Percentiles rank a stretch among this genome's conserved stretches.
phyloP scores from a whole-genome alignment of 306 rosid species.

The Vachellia pachyceras region DNA sequence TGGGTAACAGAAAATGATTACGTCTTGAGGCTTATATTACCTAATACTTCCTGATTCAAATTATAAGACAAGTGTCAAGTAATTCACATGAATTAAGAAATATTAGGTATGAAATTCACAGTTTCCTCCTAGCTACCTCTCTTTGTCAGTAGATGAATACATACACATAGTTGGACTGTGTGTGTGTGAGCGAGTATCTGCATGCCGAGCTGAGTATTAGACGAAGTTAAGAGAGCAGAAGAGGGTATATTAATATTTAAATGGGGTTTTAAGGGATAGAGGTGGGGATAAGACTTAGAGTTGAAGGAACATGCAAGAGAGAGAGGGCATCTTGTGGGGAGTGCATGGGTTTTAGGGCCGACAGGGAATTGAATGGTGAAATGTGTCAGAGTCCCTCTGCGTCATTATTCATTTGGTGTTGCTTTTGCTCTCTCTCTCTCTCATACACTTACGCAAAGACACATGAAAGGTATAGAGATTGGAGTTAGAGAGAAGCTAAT shows the following conservation, averaged over 20 bases:
- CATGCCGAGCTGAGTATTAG: too few species aligned
- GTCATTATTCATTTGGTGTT: not conserved
- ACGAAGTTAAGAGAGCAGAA: not conserved
- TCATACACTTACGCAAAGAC: not conserved
- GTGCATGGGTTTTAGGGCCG: constrained; percentile 19
- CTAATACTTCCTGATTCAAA: too few species aligned
- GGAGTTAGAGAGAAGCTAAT: not conserved
- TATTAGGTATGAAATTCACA: too few species aligned
- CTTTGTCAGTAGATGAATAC: too few species aligned
- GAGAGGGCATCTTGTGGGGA: not conserved
- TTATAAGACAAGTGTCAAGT: too few species aligned
- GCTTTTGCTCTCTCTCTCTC: not conserved
- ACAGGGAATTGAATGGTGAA: not conserved
- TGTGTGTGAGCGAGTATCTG: too few species aligned
- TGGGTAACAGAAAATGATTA: too few species aligned
- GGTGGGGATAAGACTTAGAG: not conserved
- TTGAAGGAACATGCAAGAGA: not conserved
- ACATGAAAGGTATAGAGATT: not conserved
- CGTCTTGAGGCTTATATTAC: too few species aligned
- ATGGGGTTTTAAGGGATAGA: not conserved
- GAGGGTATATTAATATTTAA: not conserved
- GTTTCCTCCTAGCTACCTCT: too few species aligned
- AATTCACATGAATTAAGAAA: too few species aligned
- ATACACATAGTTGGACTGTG: too few species aligned
- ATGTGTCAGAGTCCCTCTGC: not conserved